A percentile compares a stretch with the other conserved stretches of the same genome.
These are phyloP conservation scores for Primulina tabacum DNA, from an alignment of 257 asterid species.

Conservation along the genomic window DNA sequence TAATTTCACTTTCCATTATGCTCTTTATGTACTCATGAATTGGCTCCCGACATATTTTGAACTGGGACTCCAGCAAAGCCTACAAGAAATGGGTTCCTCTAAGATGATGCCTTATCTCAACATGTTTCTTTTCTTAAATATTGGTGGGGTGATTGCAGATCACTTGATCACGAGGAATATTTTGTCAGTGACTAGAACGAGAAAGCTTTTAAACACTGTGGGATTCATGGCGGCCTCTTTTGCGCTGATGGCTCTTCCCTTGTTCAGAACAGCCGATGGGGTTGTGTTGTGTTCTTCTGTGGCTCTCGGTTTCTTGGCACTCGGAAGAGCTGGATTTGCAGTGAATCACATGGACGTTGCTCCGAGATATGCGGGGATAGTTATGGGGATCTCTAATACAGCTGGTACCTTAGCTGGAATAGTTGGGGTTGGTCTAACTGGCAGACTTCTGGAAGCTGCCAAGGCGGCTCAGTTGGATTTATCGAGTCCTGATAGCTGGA, in stretches of 20 bases:
- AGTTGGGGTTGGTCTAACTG: conserved; percentile 86
- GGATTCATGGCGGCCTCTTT: conserved; percentile 76
- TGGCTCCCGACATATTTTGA: conserved; percentile 98
- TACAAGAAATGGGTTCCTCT: conserved; percentile 94
- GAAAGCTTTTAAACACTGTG: conserved; percentile 69
- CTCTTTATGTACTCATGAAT: conserved; percentile 87
- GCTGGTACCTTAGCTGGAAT: conserved; percentile 94
- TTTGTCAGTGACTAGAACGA: conserved; percentile 64
- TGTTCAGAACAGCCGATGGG: conserved; percentile 70
- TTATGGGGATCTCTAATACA: conserved; percentile 94
- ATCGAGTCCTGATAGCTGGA: conserved; percentile 81
- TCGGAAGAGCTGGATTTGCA: conserved; percentile 96
- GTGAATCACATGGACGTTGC: conserved; percentile 96
- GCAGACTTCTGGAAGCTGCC: conserved; percentile 84
- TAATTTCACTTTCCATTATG: conserved; percentile 89
- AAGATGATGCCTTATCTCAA: conserved; percentile 87
- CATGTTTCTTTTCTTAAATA: conserved; percentile 85
- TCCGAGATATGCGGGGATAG: conserved; percentile 90
- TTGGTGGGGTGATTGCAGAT: conserved; percentile 88
- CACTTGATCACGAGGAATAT: conserved; percentile 56
- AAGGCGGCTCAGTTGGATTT: conserved; percentile 65
- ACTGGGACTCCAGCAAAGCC: conserved; percentile 73
- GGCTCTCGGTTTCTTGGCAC: conserved; percentile 87
- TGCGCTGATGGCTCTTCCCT: conserved; percentile 69
- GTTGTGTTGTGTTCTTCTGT: conserved; percentile 73